Percentiles rank a stretch among this genome's conserved stretches.
These are phyloP conservation scores for Trichocladium uniseriatum DNA, from an alignment of 495 filamentous ascomycete genomes.

Conservation along the genomic window DNA sequence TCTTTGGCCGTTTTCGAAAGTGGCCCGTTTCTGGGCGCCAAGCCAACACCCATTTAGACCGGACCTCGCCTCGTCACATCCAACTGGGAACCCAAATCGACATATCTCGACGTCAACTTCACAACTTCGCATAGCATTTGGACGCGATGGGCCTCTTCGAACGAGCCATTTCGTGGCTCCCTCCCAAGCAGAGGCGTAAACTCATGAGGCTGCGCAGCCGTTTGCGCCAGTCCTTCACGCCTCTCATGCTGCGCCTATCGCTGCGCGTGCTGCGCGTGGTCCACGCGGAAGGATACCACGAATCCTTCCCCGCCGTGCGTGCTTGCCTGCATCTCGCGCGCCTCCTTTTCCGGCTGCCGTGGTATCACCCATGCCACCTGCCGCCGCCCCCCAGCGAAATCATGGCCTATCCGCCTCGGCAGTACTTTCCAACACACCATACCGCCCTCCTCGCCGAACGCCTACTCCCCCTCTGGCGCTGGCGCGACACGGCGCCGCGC, in stretches of 20 bases:
- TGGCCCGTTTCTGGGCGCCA: not conserved
- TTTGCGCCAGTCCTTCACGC: conserved; percentile 1
- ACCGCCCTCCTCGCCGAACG: not conserved
- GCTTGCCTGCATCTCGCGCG: conserved; percentile 1
- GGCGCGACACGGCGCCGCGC: conserved; percentile 3
- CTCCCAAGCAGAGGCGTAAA: not conserved
- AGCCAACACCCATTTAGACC: too few species aligned
- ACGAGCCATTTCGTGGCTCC: conserved; percentile 1
- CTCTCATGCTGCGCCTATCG: not conserved
- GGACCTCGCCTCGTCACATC: not conserved
- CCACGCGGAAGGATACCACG: not conserved
- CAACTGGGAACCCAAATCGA: not conserved
- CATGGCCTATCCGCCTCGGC: not conserved
- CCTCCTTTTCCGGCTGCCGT: conserved; percentile 2
- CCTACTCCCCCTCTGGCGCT: not conserved
- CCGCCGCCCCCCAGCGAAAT: not conserved
- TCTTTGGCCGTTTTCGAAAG: not conserved
- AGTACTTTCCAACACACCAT: conserved; percentile 2
- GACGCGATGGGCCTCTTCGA: not conserved
- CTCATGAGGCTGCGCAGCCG: not conserved
- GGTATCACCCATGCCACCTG: not conserved
- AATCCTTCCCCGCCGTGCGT: conserved; percentile 2
- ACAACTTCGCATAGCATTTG: not conserved
- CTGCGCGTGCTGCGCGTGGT: not conserved
- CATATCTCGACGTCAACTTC: not conserved